Evolutionary conservation across 768 basidiomycete species (phyloP), one percentile per base, ranked within the genome.

Genomic region (Pholiota molesta): DNA sequence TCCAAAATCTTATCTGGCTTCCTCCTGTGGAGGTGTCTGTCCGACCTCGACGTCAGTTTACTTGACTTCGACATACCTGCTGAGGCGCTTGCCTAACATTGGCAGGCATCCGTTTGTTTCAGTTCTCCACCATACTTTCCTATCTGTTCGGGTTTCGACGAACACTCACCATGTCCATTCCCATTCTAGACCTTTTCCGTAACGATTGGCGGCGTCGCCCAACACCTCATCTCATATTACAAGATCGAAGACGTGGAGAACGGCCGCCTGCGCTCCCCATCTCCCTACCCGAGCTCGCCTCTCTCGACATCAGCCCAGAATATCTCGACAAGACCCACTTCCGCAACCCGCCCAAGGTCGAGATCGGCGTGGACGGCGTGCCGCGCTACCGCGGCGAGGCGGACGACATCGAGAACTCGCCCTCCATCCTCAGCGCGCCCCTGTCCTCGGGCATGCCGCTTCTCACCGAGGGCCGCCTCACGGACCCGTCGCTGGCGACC

Each of bases 181-280:
- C 55, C 57, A 55, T 65, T 57, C 26, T 72, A 97, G 95, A 97
- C 95, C 9, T 95, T 97, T 73, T 97, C 95, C 11, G 79, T 97
- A 59, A 88, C 88, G 21, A 94, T 95, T 62, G 83, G 82, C 59
- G 93, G 92, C 26, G 90, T 91, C 37, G 83, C 93, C 1, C 95
- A 97, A 70, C 96, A 97, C 73, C 83, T 97, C 59, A 92, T 98
- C 55, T 95, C 94, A 5, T 98, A 98, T 78, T 98, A 97, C 80
- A 90, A 89, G 67, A 83, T 96, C 57, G 90, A 93, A 63, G 97
- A 99, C 72, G 94, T 97, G 29, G 86, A 92, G 60, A 86, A 87
- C 52, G 96, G 95, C 14, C 89, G 94, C 31, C 85, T 99, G 13
- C 89, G 94, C 37, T 83, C 91, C 96, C 97, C 0, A 96, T 94